Evolutionary conservation across 768 basidiomycete species (phyloP).

Genomic region (Lentinula sp.): DNA sequence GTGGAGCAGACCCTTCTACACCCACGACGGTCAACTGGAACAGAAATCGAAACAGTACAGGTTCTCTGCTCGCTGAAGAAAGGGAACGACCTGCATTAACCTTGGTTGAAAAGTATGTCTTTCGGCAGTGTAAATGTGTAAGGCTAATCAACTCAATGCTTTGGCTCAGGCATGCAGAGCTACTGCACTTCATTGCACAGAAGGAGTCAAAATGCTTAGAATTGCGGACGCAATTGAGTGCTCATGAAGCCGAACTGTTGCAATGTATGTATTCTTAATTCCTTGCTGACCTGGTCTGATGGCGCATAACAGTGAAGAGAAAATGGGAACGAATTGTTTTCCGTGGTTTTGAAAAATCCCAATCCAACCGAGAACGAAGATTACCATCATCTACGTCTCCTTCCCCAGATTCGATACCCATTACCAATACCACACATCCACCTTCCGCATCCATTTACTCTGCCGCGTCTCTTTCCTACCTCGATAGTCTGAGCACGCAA

Average conservation of each 20-base stretch:
- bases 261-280: constrained; percentile 37
- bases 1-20: background rate
- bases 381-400: constrained; percentile 15
- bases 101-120: constrained; percentile 63
- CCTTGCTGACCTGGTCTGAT: background rate
- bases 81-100: constrained; percentile 46
- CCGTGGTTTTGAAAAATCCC: constrained; percentile 43
- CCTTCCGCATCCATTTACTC: constrained; percentile 11
- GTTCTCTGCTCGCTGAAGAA: constrained; percentile 10
- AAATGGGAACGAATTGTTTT: constrained; percentile 82
- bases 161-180: constrained; percentile 62
- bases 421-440: constrained; percentile 5
- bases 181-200: constrained; percentile 81
- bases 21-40: constrained; percentile 3
- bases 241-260: constrained; percentile 67
- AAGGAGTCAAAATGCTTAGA: constrained; percentile 84
- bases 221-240: constrained; percentile 64
- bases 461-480: constrained; percentile 6
- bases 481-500: constrained; percentile 4
- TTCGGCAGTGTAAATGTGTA: background rate
- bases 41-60: constrained; percentile 23
- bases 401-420: constrained; percentile 11
- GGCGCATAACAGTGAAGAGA: constrained; percentile 50
- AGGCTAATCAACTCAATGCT: background rate
- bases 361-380: background rate